A percentile compares a stretch with the other conserved stretches of the same genome.
These are phyloP conservation scores for Endocalyx cinctus DNA, from an alignment of 2,329 filamentous ascomycete species.

Conservation along the genomic window DNA sequence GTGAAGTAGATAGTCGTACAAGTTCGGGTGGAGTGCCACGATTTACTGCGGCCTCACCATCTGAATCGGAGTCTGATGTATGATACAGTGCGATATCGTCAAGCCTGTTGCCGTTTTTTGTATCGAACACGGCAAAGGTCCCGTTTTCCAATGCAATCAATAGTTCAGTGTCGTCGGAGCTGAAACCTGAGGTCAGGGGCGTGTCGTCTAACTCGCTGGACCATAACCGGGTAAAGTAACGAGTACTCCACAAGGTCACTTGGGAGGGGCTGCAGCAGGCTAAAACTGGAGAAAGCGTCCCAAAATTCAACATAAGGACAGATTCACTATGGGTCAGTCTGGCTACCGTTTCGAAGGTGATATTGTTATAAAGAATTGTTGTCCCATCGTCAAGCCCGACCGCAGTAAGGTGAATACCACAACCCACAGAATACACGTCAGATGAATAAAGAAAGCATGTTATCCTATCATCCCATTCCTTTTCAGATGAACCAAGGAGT, in stretches of 20 bases:
- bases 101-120: not conserved
- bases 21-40: not conserved
- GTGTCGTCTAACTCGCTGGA: not conserved
- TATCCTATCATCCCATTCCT: slow-evolving; percentile 5
- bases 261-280: not conserved
- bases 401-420: not conserved
- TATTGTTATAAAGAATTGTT: slow-evolving; percentile 1
- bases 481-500: slow-evolving; percentile 1
- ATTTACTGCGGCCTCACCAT: not conserved
- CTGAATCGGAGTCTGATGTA: slow-evolving; percentile 1
- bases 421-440: slow-evolving; percentile 1
- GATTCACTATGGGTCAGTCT: slow-evolving; percentile 1
- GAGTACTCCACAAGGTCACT: slow-evolving; percentile 1
- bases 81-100: not conserved
- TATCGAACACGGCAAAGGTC: not conserved
- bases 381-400: slow-evolving; percentile 2
- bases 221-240: slow-evolving; percentile 1
- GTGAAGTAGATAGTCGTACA: not conserved
- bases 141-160: slow-evolving; percentile 1
- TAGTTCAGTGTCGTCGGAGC: slow-evolving; percentile 2
- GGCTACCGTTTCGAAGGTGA: not conserved
- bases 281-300: not conserved
- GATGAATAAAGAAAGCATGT: slow-evolving; percentile 2
- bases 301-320: slow-evolving; percentile 1
- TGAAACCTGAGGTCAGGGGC: not conserved